Evolutionary conservation across 805 yeast species (phyloP).

Genomic region (Kluyveromyces lactis): DNA sequence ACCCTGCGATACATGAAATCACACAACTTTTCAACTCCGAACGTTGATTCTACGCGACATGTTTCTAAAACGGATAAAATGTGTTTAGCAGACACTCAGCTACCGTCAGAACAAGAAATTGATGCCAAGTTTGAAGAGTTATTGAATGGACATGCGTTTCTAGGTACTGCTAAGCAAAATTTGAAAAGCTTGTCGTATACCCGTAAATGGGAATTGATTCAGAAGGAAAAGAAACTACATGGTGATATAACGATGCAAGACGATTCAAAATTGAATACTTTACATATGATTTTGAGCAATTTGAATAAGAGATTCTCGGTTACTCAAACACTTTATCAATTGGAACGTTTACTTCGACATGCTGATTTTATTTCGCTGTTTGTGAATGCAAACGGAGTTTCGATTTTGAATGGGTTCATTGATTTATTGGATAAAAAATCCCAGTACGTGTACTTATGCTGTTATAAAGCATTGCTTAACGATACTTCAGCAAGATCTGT

Average conservation of each 20-base stretch:
- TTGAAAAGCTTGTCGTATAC: slow-evolving; percentile 15
- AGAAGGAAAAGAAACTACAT: slow-evolving; percentile 10
- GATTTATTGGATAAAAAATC: slow-evolving; percentile 5
- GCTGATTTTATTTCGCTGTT: slow-evolving; percentile 12
- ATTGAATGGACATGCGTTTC: slow-evolving; percentile 18
- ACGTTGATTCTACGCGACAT: neutral
- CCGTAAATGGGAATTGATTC: slow-evolving; percentile 26
- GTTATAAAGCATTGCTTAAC: slow-evolving; percentile 22
- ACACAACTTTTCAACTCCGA: slow-evolving; percentile 2
- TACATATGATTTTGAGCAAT: slow-evolving; percentile 4
- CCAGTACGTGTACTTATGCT: slow-evolving; percentile 20
- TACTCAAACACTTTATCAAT: slow-evolving; percentile 15
- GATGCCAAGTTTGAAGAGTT: slow-evolving; percentile 16
- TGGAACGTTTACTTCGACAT: slow-evolving; percentile 23
- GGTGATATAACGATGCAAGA: slow-evolving; percentile 1
- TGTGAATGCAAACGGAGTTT: slow-evolving; percentile 12
- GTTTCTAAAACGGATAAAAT: neutral
- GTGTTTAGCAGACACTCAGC: neutral
- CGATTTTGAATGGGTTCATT: slow-evolving; percentile 9
- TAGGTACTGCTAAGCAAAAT: slow-evolving; percentile 22
- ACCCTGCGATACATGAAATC: neutral
- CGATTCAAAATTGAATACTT: neutral
- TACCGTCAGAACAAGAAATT: slow-evolving; percentile 16
- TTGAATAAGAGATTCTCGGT: slow-evolving; percentile 5
- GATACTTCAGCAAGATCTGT: slow-evolving; percentile 11